phyloP scores from a whole-genome alignment of 2,329 filamentous ascomycete genomes.

The Curvularia eragrostidis region DNA sequence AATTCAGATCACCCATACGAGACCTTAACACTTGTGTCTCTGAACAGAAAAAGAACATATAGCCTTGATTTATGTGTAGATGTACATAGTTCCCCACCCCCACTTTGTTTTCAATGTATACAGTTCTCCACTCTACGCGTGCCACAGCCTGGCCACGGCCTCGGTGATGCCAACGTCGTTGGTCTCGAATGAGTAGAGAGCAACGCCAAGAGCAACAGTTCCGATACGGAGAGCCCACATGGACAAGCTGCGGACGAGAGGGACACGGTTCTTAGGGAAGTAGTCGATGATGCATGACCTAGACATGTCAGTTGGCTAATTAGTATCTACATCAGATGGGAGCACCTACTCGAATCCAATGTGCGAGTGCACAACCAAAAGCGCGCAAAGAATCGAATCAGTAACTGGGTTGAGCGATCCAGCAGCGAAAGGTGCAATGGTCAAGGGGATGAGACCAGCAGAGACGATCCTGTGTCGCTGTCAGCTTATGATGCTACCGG shows the following conservation, averaged over 20 bases:
- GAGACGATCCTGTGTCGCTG: conserved; percentile 64
- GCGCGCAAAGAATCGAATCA: conserved; percentile 83
- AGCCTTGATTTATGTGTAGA: conserved; percentile 11
- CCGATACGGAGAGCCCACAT: conserved; percentile 80
- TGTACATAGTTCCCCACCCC: conserved; percentile 5
- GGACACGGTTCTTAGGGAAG: conserved; percentile 74
- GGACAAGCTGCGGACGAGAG: conserved; percentile 69
- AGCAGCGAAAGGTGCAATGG: conserved; percentile 87
- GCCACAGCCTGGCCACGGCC: conserved; percentile 88
- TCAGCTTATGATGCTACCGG: not conserved
- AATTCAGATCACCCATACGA: not conserved
- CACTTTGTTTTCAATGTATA: conserved; percentile 14
- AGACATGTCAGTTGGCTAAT: conserved; percentile 16
- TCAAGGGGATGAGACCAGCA: conserved; percentile 82
- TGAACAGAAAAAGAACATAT: not conserved
- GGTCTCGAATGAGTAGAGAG: conserved; percentile 98
- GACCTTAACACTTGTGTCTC: not conserved
- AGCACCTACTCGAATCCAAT: conserved; percentile 81
- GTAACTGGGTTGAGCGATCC: conserved; percentile 88
- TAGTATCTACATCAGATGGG: not conserved
- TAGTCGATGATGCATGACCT: conserved; percentile 87
- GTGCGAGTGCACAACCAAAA: conserved; percentile 90
- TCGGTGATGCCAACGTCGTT: conserved; percentile 96
- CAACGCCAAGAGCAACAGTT: conserved; percentile 82
- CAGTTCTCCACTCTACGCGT: conserved; percentile 61